Base-by-base conservation (phyloP, 176 grass and related monocot species). In the Puya raimondii region DNA sequence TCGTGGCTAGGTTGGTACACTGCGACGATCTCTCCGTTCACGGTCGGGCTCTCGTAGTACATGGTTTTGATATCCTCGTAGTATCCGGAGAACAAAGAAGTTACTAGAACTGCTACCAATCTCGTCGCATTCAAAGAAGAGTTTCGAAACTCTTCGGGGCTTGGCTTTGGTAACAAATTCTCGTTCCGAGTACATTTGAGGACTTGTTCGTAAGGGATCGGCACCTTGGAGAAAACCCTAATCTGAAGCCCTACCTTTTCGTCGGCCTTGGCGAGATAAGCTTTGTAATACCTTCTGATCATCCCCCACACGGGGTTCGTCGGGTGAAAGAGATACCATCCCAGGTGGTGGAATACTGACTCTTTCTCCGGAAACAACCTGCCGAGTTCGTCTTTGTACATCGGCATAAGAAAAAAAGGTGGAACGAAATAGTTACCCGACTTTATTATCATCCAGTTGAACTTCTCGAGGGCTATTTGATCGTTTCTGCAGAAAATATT, bases 401-500 rank as follows among this genome's bases (percentile, higher is more conserved):
- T 48, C 8, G 73, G 80, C 47, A 90, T 50, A 11, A 91, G 76
- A 77, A 91, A 96, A 8, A 96, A 66, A 20, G 67, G 26, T 9
- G 88, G 20, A 8, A 80, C 78, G 75, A 88, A 96, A 65, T 96
- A 91, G 47, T 83, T 72, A 73, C 91, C 85, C 9, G 91, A 91
- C 76, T 88, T 96, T 47, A 91, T 1, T 25, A 96, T 68, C 80
- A 91, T 76, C 88, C 82, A 96, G 49, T 77, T 85, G 74, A 96
- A 77, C 69, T 82, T 84, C 9, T 76, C 74, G 11, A 91, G 82
- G 27, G 80, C 58, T 57, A 65, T 69, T 76, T 96, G 88, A 64
- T 81, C 74, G 29, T 51, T 72, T 47, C 91, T 72, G 74, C 88
- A 96, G 85, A 96, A 96, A 51, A 89, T 84, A 42, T 59, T 49